These are phyloP conservation scores for Talaromyces wortmannii DNA, from an alignment of 495 filamentous ascomycete genomes.

Conservation along the genomic window DNA sequence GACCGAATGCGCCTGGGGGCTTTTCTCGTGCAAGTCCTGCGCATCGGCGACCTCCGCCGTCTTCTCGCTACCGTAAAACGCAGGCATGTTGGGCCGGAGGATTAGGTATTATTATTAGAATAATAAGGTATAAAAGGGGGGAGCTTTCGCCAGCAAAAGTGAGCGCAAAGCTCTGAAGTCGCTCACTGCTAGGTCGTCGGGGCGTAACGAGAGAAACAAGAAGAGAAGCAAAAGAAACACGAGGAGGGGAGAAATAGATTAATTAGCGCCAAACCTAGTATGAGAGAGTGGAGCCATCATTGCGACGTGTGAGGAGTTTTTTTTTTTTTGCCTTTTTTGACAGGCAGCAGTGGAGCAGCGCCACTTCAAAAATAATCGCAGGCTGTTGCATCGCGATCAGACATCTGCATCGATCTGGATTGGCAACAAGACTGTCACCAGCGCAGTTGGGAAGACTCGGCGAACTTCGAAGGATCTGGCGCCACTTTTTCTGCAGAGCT, in stretches of 20 bases:
- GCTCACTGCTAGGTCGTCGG: constrained; percentile 2
- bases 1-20: background rate
- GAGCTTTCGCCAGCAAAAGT: constrained; percentile 5
- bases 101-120: background rate
- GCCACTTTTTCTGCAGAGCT: no score
- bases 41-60: background rate
- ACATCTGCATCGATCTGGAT: no score
- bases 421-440: no score
- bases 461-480: no score
- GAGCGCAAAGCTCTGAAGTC: constrained; percentile 7
- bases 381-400: no score
- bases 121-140: background rate
- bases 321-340: background rate
- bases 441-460: no score
- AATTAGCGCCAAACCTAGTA: no score
- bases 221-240: background rate
- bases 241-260: background rate
- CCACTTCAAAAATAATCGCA: no score
- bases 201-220: constrained; percentile 1
- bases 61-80: background rate
- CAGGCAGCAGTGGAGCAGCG: background rate
- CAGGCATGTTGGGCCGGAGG: background rate
- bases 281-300: background rate
- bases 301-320: background rate
- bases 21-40: background rate